phyloP scores from a whole-genome alignment of 768 basidiomycete species.

The Leccinellum luteum region DNA sequence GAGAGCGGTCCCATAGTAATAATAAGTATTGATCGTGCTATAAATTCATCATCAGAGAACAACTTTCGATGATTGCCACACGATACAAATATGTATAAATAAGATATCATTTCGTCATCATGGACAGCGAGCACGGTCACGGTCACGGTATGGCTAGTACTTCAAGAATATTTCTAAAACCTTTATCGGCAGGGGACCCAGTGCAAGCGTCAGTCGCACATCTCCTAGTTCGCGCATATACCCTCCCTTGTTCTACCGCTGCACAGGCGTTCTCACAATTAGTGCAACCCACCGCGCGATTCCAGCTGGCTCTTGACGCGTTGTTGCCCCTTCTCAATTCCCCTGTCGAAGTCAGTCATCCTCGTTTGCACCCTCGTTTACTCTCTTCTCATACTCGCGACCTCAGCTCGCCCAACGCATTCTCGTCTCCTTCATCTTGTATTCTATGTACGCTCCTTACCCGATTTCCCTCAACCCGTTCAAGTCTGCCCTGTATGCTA shows the following conservation, averaged over 20 bases:
- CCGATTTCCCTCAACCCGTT: conserved; percentile 81
- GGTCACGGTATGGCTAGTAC: conserved; percentile 33
- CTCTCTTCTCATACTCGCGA: conserved; percentile 10
- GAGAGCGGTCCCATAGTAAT: background rate
- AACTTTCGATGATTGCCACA: too few relatives aligned
- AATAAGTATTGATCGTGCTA: background rate
- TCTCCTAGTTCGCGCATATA: conserved; percentile 62
- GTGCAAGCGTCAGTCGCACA: conserved; percentile 64
- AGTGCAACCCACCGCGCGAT: conserved; percentile 72
- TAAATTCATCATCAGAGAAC: too few relatives aligned
- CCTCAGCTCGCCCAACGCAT: conserved; percentile 68
- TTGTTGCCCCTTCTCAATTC: conserved; percentile 67
- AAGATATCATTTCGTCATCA: conserved; percentile 29
- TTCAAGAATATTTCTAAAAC: conserved; percentile 17
- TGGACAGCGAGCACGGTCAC: conserved; percentile 35
- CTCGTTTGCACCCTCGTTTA: conserved; percentile 11
- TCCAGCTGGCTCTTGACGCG: conserved; percentile 82
- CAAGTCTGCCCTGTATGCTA: conserved; percentile 66
- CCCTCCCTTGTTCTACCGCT: conserved; percentile 73
- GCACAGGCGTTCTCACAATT: conserved; percentile 73
- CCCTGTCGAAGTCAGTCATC: conserved; percentile 50
- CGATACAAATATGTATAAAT: conserved; percentile 17
- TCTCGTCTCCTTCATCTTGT: conserved; percentile 75
- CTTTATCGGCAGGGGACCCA: conserved; percentile 31
- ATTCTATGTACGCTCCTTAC: conserved; percentile 76